Evolutionary conservation across 164 flowering plant genomes (phyloP), one percentile per base, ranked within the genome.

Genomic region (Buxus sempervirens): DNA sequence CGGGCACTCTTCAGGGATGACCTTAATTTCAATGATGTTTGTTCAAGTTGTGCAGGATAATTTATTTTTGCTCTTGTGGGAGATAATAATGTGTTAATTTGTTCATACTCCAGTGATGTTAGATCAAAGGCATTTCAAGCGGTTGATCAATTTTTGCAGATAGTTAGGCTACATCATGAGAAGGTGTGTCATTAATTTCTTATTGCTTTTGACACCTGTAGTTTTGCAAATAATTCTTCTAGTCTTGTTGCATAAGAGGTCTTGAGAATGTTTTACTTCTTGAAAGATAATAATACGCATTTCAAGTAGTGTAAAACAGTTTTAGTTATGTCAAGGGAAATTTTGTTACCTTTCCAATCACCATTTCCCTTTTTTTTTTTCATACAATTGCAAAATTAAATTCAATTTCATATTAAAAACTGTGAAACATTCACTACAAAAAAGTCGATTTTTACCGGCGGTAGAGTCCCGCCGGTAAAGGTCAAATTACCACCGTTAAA

Each of bases 51-150:
- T 16, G 23, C 58, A 51, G 7, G 38, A 32, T 32, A 7, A 32
- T 32, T 7, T 32, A n/a, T 32, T 32, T 32, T 32, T 32, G 38
- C 38, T 7, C 38, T 32, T 32, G 38, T n/a, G n/a, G n/a, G n/a
- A 63, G 36, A 21, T 63, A 19, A 58, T 26, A 26, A 15, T 58
- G 18, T 58, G 32, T 48, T 25, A 49, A 61, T 9, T 23, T 65
- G 60, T 59, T 25, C 25, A 8, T 58, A 24, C 38, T 38, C 48
- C 89, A 96, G 99, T 79, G 98, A 96, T 81, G 99, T 96, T 59
- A 82, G 93, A 71, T 78, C 87, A 54, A 93, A 96, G 78, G 88
- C 99, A 67, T 93, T 93, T 82, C 86, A 88, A 82, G 96, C 99
- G 49, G 90, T 91, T 77, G 99, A 96, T n/a, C 98, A 91, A 63